phyloP scores from a whole-genome alignment of 495 filamentous ascomycete species.

The Xylaria grammica region DNA sequence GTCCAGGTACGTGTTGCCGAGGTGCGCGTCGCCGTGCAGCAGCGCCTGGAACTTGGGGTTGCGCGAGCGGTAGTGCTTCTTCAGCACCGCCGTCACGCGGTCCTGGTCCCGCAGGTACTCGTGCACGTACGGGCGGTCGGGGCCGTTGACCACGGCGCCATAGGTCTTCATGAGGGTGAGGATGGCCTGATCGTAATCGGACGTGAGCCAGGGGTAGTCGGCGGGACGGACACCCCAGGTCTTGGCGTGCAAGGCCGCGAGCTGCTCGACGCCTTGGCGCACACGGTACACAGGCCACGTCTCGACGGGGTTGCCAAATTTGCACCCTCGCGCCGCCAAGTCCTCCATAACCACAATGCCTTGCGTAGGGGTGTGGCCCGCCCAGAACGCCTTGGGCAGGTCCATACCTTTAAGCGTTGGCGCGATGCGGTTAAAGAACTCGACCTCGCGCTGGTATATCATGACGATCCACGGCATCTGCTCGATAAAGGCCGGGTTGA shows the following conservation, averaged over 20 bases:
- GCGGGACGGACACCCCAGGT: constrained; percentile 39
- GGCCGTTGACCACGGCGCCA: constrained; percentile 30
- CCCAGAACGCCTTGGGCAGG: constrained; percentile 44
- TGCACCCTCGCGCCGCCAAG: constrained; percentile 31
- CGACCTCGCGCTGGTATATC: constrained; percentile 41
- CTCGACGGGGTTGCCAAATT: constrained; percentile 37
- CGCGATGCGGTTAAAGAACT: constrained; percentile 42
- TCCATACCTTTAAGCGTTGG: constrained; percentile 35
- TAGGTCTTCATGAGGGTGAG: constrained; percentile 30
- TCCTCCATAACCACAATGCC: constrained; percentile 47
- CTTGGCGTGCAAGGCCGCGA: constrained; percentile 41
- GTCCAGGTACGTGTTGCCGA: constrained; percentile 39
- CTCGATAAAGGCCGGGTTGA: constrained; percentile 37
- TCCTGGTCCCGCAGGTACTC: constrained; percentile 32
- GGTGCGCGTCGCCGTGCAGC: constrained; percentile 39
- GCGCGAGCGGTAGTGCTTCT: constrained; percentile 36
- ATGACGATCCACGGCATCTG: constrained; percentile 40
- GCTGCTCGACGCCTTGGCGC: constrained; percentile 37
- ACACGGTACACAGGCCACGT: constrained; percentile 31
- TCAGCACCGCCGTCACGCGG: constrained; percentile 33
- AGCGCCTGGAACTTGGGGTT: constrained; percentile 37
- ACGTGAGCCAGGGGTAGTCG: constrained; percentile 36
- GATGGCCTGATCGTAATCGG: constrained; percentile 31
- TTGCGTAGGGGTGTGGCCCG: constrained; percentile 32
- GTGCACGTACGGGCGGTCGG: constrained; percentile 33